Conservation (phyloP, 2,329 filamentous ascomycete genomes). For the Raffaelea arxii region DNA sequence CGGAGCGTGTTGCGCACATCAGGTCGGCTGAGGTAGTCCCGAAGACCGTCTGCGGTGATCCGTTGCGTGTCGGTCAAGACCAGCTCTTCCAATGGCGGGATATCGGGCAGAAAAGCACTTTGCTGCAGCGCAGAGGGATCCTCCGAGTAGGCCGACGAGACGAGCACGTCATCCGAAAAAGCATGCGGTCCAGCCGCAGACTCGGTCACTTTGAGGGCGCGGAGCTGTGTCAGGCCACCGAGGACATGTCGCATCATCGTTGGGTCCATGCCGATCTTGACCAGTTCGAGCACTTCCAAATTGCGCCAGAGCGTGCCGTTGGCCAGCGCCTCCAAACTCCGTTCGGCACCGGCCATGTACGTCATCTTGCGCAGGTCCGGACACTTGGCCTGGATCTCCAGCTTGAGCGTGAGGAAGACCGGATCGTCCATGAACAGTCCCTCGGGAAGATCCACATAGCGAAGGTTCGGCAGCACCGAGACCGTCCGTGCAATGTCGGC, state of each 20-base stretch:
- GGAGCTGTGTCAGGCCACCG: constrained; percentile 54
- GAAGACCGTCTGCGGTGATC: constrained; percentile 63
- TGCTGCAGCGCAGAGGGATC: background rate
- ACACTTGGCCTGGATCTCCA: constrained; percentile 78
- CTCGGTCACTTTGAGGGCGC: constrained; percentile 64
- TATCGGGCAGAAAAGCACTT: constrained; percentile 50
- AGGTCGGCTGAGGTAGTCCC: constrained; percentile 53
- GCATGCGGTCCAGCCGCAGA: constrained; percentile 38
- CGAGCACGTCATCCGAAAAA: constrained; percentile 70
- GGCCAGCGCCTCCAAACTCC: constrained; percentile 61
- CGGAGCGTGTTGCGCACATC: constrained; percentile 52
- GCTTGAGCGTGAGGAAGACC: constrained; percentile 62
- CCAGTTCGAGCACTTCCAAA: constrained; percentile 65
- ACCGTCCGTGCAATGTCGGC: constrained; percentile 77
- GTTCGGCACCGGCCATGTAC: constrained; percentile 70
- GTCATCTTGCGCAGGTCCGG: constrained; percentile 82
- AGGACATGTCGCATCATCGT: constrained; percentile 62
- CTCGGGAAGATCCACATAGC: constrained; percentile 83
- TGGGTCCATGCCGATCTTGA: constrained; percentile 59
- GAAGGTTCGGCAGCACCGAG: constrained; percentile 73
- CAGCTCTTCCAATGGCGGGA: constrained; percentile 66
- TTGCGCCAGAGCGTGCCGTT: constrained; percentile 57
- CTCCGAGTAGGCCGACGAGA: constrained; percentile 14
- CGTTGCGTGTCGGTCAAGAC: constrained; percentile 61
- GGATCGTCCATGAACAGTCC: constrained; percentile 77